Conservation (phyloP, 1,139 yeast genomes). For the Groenewaldozyma sp. region DNA sequence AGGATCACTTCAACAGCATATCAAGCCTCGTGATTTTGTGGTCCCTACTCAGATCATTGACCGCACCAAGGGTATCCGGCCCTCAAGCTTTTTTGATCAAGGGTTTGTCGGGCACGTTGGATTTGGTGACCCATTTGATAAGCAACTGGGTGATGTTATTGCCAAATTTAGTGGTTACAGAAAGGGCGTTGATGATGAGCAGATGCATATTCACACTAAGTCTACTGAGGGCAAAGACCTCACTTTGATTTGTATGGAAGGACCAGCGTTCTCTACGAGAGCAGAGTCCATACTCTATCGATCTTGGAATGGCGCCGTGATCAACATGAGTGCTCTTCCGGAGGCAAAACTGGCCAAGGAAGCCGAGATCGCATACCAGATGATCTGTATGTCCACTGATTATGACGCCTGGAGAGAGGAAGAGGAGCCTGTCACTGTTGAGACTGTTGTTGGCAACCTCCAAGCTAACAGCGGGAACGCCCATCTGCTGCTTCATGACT, state of each 20-base stretch:
- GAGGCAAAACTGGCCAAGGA: constrained; percentile 95
- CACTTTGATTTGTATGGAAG: constrained; percentile 94
- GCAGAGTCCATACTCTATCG: constrained; percentile 92
- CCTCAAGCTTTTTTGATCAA: constrained; percentile 78
- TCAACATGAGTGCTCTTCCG: constrained; percentile 94
- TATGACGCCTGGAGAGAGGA: constrained; percentile 97
- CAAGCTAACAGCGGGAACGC: constrained; percentile 86
- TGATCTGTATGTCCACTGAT: constrained; percentile 98
- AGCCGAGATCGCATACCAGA: constrained; percentile 93
- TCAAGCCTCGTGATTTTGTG: constrained; percentile 90
- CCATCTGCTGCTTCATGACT: constrained; percentile 57
- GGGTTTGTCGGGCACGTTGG: constrained; percentile 97
- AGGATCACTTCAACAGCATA: constrained; percentile 84
- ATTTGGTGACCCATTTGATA: constrained; percentile 94
- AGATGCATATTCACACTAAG: constrained; percentile 47
- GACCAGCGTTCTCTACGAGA: constrained; percentile 94
- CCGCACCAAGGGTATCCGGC: constrained; percentile 90
- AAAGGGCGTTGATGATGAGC: constrained; percentile 32
- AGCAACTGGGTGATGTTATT: constrained; percentile 56
- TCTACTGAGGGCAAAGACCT: constrained; percentile 51
- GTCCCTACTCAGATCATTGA: constrained; percentile 93
- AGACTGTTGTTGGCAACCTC: constrained; percentile 85
- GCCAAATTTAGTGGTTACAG: constrained; percentile 47
- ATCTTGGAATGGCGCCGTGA: constrained; percentile 87
- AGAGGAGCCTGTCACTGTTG: constrained; percentile 95